Evolutionary conservation across 2,329 filamentous ascomycete genomes (phyloP).

Genomic region (Alternaria tenuissima): DNA sequence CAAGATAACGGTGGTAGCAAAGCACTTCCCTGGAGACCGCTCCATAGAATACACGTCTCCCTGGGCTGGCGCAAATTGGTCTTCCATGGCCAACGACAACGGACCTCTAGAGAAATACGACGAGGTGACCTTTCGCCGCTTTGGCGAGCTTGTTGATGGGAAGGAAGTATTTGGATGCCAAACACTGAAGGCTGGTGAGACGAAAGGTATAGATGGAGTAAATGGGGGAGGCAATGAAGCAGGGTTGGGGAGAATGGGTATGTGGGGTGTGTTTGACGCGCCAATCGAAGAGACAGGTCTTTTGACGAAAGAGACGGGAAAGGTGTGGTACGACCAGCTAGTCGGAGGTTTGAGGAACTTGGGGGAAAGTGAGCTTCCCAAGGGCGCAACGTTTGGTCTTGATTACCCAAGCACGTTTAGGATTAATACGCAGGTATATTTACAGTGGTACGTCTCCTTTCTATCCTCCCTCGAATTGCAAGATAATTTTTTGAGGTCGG

Average conservation of each 20-base stretch:
- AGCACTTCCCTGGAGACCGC: conserved; percentile 94
- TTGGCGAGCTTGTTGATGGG: conserved; percentile 37
- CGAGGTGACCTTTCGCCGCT: conserved; percentile 40
- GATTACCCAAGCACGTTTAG: conserved; percentile 49
- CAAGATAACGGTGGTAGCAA: conserved; percentile 76
- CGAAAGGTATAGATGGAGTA: background rate
- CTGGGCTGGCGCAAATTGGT: conserved; percentile 84
- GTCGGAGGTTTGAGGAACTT: conserved; percentile 49
- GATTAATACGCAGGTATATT: conserved; percentile 50
- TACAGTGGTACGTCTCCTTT: conserved; percentile 42
- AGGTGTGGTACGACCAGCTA: conserved; percentile 55
- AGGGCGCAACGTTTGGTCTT: conserved; percentile 49
- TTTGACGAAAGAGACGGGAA: conserved; percentile 49
- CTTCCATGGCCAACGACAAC: conserved; percentile 60
- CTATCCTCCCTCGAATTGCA: background rate
- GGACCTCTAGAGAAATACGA: conserved; percentile 44
- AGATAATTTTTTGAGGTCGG: background rate
- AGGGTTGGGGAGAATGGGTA: conserved; percentile 36
- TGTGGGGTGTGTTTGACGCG: conserved; percentile 43
- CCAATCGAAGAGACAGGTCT: conserved; percentile 44
- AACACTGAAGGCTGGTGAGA: conserved; percentile 22
- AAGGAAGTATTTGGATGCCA: conserved; percentile 29
- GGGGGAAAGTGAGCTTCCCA: conserved; percentile 40
- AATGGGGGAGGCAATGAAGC: conserved; percentile 28
- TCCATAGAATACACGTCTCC: conserved; percentile 90